Evolutionary conservation across 108 stramenopile species (phyloP).

Genomic region (Nannochloropsis gaditana): DNA sequence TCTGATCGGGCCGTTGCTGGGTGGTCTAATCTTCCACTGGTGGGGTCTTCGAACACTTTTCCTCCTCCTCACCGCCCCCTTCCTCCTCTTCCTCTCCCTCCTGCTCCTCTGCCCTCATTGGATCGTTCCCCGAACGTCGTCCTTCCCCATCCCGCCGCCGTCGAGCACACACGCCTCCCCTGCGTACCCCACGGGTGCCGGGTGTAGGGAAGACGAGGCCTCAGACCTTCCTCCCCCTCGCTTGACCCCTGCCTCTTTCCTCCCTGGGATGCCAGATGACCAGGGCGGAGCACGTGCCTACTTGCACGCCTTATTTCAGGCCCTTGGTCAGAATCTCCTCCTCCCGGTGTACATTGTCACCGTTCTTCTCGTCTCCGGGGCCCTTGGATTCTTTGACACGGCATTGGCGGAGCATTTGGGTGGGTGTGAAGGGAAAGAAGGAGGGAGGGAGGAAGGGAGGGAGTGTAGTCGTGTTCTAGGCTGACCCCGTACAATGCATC

Average conservation of each 20-base stretch:
- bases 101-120: neutral
- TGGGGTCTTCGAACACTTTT: neutral
- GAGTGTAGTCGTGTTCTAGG: too few species aligned
- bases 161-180: neutral
- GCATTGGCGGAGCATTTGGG: constrained; percentile 1
- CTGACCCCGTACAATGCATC: too few species aligned
- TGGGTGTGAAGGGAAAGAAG: neutral
- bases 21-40: neutral
- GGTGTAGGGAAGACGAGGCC: neutral
- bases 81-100: neutral
- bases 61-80: neutral
- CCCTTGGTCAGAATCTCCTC: neutral
- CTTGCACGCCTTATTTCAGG: neutral
- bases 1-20: neutral
- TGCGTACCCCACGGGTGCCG: neutral
- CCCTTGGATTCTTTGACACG: neutral
- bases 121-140: neutral
- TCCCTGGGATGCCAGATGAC: neutral
- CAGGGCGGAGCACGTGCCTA: too few species aligned
- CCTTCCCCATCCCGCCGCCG: neutral
- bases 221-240: neutral
- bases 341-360: neutral
- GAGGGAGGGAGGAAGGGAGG: neutral
- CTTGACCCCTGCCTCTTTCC: neutral
- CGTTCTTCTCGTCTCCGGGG: neutral